Conservation (phyloP, 768 basidiomycete genomes). For the Neoboletus magnificus region DNA sequence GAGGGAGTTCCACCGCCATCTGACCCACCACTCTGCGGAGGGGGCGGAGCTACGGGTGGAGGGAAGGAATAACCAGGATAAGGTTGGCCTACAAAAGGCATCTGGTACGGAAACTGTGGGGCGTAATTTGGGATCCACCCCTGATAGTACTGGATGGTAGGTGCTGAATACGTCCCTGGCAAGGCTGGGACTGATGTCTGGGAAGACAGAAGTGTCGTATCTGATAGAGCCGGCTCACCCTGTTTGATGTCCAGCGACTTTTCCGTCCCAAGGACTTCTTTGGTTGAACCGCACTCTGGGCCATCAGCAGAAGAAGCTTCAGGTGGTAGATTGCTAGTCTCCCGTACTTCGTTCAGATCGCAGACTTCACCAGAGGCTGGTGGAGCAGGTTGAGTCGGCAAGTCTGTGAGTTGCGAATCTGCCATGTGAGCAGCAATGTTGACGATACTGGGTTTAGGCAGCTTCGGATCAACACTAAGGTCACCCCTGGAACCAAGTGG, state of each 20-base stretch:
- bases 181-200: constrained; percentile 22
- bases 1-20: constrained; percentile 38
- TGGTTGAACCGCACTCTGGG: neutral
- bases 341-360: constrained; percentile 19
- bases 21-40: constrained; percentile 33
- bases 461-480: constrained; percentile 8
- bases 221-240: constrained; percentile 4
- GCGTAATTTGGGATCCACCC: constrained; percentile 55
- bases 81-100: constrained; percentile 45
- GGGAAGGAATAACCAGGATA: constrained; percentile 46
- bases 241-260: constrained; percentile 31
- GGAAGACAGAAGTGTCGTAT: constrained; percentile 5
- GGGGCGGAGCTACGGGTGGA: constrained; percentile 18
- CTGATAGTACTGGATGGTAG: constrained; percentile 45
- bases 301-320: constrained; percentile 1
- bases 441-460: constrained; percentile 4
- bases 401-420: constrained; percentile 8
- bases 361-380: constrained; percentile 6
- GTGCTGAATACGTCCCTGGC: constrained; percentile 35
- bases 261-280: constrained; percentile 1
- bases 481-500: constrained; percentile 7
- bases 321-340: neutral
- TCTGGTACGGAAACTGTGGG: constrained; percentile 49
- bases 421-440: constrained; percentile 11
- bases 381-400: neutral